These are phyloP conservation scores for Hypoxylon subgilvum DNA, from an alignment of 495 filamentous ascomycete species.

Conservation along the genomic window DNA sequence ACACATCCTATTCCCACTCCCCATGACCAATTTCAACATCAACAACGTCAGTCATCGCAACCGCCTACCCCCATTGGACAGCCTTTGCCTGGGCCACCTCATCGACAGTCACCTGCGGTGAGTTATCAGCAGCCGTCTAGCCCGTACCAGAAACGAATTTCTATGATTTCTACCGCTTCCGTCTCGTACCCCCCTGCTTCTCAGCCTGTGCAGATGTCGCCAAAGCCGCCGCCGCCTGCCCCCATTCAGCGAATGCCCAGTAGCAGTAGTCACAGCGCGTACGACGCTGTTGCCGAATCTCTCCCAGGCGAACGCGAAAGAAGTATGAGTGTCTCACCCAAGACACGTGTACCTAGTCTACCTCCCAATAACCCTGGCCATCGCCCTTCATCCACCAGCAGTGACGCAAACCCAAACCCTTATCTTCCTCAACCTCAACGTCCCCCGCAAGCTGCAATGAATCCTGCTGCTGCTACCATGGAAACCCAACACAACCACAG, in stretches of 20 bases:
- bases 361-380: constrained; percentile 55
- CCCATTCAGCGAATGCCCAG: constrained; percentile 56
- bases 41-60: constrained; percentile 57
- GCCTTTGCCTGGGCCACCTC: constrained; percentile 49
- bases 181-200: constrained; percentile 42
- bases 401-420: constrained; percentile 51
- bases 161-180: constrained; percentile 46
- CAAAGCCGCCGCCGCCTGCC: constrained; percentile 44
- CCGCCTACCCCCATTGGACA: constrained; percentile 62
- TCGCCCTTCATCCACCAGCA: constrained; percentile 44
- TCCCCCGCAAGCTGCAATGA: constrained; percentile 41
- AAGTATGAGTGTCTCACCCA: constrained; percentile 69
- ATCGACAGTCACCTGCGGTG: constrained; percentile 46
- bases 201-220: constrained; percentile 43
- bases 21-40: constrained; percentile 49
- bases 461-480: constrained; percentile 4
- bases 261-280: constrained; percentile 46
- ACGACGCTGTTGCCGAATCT: constrained; percentile 47
- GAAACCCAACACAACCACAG: constrained; percentile 34
- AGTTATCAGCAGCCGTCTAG: constrained; percentile 56
- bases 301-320: constrained; percentile 60
- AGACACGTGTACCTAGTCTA: constrained; percentile 62
- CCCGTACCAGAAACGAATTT: constrained; percentile 59
- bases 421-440: constrained; percentile 44
- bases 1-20: constrained; percentile 50